Evolutionary conservation across 305 asterid genomes (phyloP).

Genomic region (Plantago lanceolata): DNA sequence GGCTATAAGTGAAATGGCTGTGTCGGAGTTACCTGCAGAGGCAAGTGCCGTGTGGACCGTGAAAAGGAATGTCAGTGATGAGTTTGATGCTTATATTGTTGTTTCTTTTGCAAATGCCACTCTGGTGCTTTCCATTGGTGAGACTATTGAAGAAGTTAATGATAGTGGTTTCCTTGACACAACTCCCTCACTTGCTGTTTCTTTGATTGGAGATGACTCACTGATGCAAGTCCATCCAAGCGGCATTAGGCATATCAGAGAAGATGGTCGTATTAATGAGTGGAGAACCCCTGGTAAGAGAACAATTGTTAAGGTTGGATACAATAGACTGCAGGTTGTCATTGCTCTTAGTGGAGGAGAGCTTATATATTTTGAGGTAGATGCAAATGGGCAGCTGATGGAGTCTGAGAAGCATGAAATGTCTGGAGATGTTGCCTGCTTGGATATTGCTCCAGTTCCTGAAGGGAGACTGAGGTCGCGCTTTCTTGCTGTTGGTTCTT

Average conservation of each 20-base stretch:
- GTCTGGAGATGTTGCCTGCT: slow-evolving; percentile 98
- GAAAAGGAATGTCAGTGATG: slow-evolving; percentile 84
- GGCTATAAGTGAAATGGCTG: slow-evolving; percentile 99
- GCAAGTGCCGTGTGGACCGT: slow-evolving; percentile 99
- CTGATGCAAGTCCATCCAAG: slow-evolving; percentile 99
- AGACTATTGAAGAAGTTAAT: slow-evolving; percentile 96
- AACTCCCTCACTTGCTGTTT: slow-evolving; percentile 92
- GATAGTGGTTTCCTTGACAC: slow-evolving; percentile 98
- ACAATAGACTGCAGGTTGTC: slow-evolving; percentile 94
- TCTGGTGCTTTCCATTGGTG: slow-evolving; percentile 98
- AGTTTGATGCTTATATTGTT: slow-evolving; percentile 95
- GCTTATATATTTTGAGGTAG: slow-evolving; percentile 94
- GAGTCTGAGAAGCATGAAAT: slow-evolving; percentile 97
- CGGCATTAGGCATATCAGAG: slow-evolving; percentile 96
- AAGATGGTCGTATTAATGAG: slow-evolving; percentile 96
- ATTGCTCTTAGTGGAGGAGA: slow-evolving; percentile 98
- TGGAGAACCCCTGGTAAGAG: slow-evolving; percentile 99
- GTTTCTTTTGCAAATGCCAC: slow-evolving; percentile 98
- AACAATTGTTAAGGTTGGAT: slow-evolving; percentile 95
- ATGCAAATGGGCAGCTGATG: slow-evolving; percentile 96
- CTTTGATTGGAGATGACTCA: slow-evolving; percentile 96
- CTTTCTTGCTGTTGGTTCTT: slow-evolving; percentile 96
- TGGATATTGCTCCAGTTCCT: slow-evolving; percentile 98
- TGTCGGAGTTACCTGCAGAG: slow-evolving; percentile 95
- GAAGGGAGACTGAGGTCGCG: slow-evolving; percentile 98